Evolutionary conservation across 345 rosid species (phyloP), one percentile per base, ranked within the genome.

Genomic region (Sonneratia alba): DNA sequence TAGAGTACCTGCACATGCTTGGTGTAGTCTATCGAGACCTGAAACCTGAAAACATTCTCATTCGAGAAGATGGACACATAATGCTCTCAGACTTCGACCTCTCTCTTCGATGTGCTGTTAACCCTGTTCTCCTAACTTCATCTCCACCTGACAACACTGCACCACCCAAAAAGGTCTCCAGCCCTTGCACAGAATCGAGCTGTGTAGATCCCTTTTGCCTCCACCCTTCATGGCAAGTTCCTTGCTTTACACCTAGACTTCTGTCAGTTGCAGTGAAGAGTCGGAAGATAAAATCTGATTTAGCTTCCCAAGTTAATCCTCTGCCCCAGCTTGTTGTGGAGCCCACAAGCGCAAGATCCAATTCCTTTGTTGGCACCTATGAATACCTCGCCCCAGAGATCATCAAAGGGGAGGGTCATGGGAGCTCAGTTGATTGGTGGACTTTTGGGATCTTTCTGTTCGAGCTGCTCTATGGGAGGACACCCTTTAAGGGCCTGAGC

Each of bases 381-480:
- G 96, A 90, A 71, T 90, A 90, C 81, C 84, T 90, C 59, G 91
- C 92, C 49, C 96, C 96, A 10, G 96, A 90, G 76, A 90, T 90
- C 72, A 82, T 90, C 85, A 88, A 88, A 77, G 87, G 89, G 12
- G 91, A 90, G 66, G 93, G 91, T 61, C 96, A 90, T 73, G 96
- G 96, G 68, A 87, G 83, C 73, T 85, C 96, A 21, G 96, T 89
- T 57, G 96, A 89, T 73, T 89, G 96, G 96, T 89, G 96, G 92
- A 89, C 88, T 4, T 87, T 83, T n/a, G 96, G 96, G 19, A 86
- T 89, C 73, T 87, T 89, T 75, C 74, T 89, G 70, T 89, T 79
- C 45, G 96, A 89, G 81, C 84, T 89, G 59, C 71, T 89, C 47
- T 89, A 86, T 36, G 90, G 96, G 22, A 86, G 71, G 80, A 89